Evolutionary conservation across 352 stramenopile species (phyloP).

Genomic region (Phytophthora ramorum): DNA sequence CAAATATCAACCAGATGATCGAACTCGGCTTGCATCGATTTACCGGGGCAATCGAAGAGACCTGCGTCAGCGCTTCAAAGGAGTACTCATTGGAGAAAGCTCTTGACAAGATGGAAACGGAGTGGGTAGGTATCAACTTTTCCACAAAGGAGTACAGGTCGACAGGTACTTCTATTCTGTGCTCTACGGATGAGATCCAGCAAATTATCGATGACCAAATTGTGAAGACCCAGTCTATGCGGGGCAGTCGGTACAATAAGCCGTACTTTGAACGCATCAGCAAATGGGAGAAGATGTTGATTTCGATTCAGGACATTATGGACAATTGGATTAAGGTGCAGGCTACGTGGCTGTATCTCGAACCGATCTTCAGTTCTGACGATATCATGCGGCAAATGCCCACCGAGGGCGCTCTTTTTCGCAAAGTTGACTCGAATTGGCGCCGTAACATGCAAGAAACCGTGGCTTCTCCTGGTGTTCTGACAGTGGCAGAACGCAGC

Average conservation of each 20-base stretch:
- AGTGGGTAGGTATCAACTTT: slow-evolving; percentile 94
- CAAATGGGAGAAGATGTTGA: slow-evolving; percentile 92
- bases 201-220: slow-evolving; percentile 96
- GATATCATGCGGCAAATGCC: slow-evolving; percentile 95
- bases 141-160: slow-evolving; percentile 94
- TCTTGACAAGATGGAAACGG: slow-evolving; percentile 93
- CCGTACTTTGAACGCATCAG: slow-evolving; percentile 91
- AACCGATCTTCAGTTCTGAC: slow-evolving; percentile 94
- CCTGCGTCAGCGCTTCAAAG: slow-evolving; percentile 94
- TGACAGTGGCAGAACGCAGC: slow-evolving; percentile 77
- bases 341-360: slow-evolving; percentile 93
- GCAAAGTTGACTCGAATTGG: slow-evolving; percentile 90
- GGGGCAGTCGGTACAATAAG: slow-evolving; percentile 93
- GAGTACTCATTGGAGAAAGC: slow-evolving; percentile 94
- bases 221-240: slow-evolving; percentile 96
- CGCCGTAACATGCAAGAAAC: slow-evolving; percentile 90
- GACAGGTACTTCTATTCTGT: slow-evolving; percentile 93
- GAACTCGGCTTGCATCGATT: slow-evolving; percentile 88
- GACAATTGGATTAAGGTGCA: slow-evolving; percentile 96
- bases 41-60: slow-evolving; percentile 91
- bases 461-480: slow-evolving; percentile 67
- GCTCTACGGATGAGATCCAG: slow-evolving; percentile 91
- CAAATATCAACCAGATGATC: slow-evolving; percentile 93
- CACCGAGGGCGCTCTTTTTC: slow-evolving; percentile 86
- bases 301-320: slow-evolving; percentile 92